Base-by-base conservation (phyloP, 179 eudicot genomes). In the Patellifolia procumbens region DNA sequence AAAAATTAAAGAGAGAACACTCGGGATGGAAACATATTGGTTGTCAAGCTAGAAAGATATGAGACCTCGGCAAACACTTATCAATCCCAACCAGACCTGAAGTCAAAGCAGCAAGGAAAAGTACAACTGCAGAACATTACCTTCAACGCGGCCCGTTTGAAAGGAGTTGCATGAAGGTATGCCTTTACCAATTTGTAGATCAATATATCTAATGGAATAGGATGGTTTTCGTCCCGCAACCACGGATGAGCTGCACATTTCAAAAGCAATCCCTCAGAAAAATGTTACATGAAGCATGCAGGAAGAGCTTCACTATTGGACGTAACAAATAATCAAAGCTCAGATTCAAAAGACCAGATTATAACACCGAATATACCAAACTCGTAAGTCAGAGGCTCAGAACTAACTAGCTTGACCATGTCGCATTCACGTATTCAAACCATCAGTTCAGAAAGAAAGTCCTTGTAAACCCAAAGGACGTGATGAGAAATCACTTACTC, bases 231-330 rank as follows among this genome's bases (percentile, higher is more conserved):
- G 77, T 83, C 86, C 72, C 86, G 87, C 82, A 92, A 81, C 96
- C 97, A 92, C 19, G 96, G 93, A 82, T 91, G 97, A 81, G 88
- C 96, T 89, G 93, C 81, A 89, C 17, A 48, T 76, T 56, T 76
- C 68, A 78, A 66, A 60, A 49, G 29, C 42, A 12, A 51, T 37
- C 52, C 35, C 29, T 63, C 15, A 72, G 31, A 74, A 39, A 70
- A 37, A 51, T 48, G 22, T 22, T 29, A 34, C 48, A 77, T 8
- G n/a, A 55, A 58, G 49, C 37, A 46, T 34, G 11, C 63, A 67
- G n/a, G 29, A 59, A 26, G 28, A 64, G 35, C 63, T n/a, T 49
- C 37, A 35, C 17, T 29, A 70, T 76, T 29, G 70, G 42, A 34
- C 13, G n/a, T 46, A 74, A 22, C 52, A 19, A 29, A 43, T 8